Percentiles rank a stretch among this genome's conserved stretches.
These are phyloP conservation scores for Fusarium sp. DNA, from an alignment of 2,329 filamentous ascomycete genomes.

Conservation along the genomic window DNA sequence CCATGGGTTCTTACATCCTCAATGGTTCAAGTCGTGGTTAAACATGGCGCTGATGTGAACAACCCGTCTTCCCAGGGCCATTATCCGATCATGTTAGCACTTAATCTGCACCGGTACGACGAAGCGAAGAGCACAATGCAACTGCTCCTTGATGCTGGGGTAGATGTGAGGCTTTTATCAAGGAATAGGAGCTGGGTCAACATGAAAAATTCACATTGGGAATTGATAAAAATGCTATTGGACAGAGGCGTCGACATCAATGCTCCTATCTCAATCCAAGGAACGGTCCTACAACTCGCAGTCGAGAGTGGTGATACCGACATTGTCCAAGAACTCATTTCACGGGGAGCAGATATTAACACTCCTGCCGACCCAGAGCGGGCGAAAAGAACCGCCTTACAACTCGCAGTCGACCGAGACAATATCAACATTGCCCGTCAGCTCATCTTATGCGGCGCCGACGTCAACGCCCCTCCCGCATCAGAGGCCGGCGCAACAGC, in stretches of 20 bases:
- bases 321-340: background rate
- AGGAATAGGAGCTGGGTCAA: background rate
- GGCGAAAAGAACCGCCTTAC: no score
- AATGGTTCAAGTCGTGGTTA: background rate
- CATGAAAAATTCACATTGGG: background rate
- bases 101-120: fast-evolving
- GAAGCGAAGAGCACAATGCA: background rate
- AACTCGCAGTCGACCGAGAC: no score
- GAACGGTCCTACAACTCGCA: background rate
- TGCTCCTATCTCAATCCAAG: background rate
- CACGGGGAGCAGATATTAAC: background rate
- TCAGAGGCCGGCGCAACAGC: background rate
- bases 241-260: background rate
- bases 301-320: background rate
- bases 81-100: background rate
- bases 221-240: background rate
- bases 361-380: background rate
- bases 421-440: background rate
- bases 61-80: fast-evolving
- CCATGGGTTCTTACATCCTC: fast-evolving
- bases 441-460: background rate
- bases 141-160: background rate
- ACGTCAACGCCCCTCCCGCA: background rate
- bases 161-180: background rate
- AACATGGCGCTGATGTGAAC: background rate